A percentile compares a stretch with the other conserved stretches of the same genome.
These are phyloP conservation scores for Termitomyces sp. DNA, from an alignment of 768 basidiomycete genomes.

Conservation along the genomic window DNA sequence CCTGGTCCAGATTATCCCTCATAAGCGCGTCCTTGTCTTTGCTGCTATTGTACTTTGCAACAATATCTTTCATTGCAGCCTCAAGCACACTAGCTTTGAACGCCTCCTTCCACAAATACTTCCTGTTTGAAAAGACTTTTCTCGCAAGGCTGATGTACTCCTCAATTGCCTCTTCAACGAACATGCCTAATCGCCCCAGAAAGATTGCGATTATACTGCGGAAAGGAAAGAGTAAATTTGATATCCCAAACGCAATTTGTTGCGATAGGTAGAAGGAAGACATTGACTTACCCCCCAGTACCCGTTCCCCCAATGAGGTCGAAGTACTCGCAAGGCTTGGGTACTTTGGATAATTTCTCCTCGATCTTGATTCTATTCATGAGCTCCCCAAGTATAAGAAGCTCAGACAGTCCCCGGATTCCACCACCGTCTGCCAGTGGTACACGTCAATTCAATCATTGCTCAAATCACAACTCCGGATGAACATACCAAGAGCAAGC, in stretches of 20 bases:
- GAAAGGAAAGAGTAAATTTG: too few species aligned
- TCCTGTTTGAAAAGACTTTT: constrained; percentile 3
- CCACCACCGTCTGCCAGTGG: constrained; percentile 3
- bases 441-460: too few species aligned
- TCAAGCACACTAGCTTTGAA: constrained; percentile 1
- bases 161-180: constrained; percentile 16
- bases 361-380: constrained; percentile 1
- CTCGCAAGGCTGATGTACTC: constrained; percentile 14
- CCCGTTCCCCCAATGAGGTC: constrained; percentile 21
- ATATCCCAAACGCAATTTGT: not conserved
- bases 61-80: not conserved
- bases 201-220: not conserved
- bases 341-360: not conserved
- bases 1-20: not conserved
- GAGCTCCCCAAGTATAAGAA: constrained; percentile 6
- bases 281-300: constrained; percentile 4
- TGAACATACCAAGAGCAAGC: not conserved
- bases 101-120: not conserved
- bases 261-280: too few species aligned
- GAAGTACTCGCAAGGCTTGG: constrained; percentile 21
- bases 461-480: not conserved
- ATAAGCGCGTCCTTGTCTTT: not conserved
- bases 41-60: not conserved
- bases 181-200: constrained; percentile 20
- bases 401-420: constrained; percentile 5